Conservation (phyloP, 305 asterid species). For the Fraxinus dipetala region DNA sequence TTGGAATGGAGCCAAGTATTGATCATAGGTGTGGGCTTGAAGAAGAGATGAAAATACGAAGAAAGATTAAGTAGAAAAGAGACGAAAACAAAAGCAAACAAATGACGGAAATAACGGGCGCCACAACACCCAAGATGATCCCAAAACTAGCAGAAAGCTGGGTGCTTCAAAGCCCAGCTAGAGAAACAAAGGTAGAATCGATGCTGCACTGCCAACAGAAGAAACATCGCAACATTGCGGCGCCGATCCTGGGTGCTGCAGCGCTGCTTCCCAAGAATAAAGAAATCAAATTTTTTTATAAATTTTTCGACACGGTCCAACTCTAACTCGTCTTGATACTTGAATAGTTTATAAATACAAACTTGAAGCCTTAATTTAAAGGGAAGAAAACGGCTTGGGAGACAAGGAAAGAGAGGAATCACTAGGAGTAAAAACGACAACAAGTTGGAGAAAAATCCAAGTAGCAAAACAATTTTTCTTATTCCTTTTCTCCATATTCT, state of each 20-base stretch:
- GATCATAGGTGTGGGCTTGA: not conserved
- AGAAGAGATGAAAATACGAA: too few relatives aligned
- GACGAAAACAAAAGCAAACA: not conserved
- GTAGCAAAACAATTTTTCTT: not conserved
- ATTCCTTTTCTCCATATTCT: not conserved
- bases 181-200: not conserved
- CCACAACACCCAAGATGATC: too few relatives aligned
- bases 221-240: not conserved
- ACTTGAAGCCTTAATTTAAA: too few relatives aligned
- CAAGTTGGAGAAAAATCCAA: not conserved
- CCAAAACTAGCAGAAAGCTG: not conserved
- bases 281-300: too few relatives aligned
- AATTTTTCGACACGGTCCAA: too few relatives aligned
- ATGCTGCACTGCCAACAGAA: not conserved
- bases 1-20: not conserved
- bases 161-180: not conserved
- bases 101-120: not conserved
- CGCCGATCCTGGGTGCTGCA: too few relatives aligned
- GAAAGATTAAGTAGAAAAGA: not conserved
- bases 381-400: too few relatives aligned
- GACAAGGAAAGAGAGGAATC: too few relatives aligned
- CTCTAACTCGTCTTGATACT: not conserved
- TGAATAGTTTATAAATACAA: not conserved
- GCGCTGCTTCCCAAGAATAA: not conserved
- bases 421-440: too few relatives aligned